Base-by-base conservation (phyloP, 139 green algal genomes). In the Chlamydomonas schloesseri region DNA sequence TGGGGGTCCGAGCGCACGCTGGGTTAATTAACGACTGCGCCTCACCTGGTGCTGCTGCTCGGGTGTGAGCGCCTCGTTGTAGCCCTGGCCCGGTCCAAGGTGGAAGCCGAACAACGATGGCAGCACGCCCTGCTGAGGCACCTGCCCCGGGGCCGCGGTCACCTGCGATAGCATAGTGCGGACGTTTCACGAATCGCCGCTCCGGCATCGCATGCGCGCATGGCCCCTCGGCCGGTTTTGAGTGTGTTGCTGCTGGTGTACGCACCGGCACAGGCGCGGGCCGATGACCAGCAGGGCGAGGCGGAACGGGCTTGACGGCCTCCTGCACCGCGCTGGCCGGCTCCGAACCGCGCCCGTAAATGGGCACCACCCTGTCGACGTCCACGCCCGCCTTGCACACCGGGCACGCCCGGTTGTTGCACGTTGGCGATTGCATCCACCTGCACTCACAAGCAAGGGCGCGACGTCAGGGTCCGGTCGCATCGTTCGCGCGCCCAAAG, bases 1-100 rank as follows among this genome's bases (percentile, higher is more conserved):
- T n/a, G n/a, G n/a, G n/a, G n/a, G n/a, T n/a, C n/a, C n/a, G n/a
- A n/a, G n/a, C n/a, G n/a, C n/a, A n/a, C n/a, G n/a, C n/a, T n/a
- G n/a, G n/a, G n/a, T n/a, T n/a, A n/a, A n/a, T n/a, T n/a, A n/a
- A n/a, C n/a, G n/a, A n/a, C n/a, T n/a, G n/a, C n/a, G n/a, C n/a
- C n/a, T n/a, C 73, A 95, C 93, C 91, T 99, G 97, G 85, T 99
- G 97, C 90, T 98, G 96, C 92, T 99, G 96, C 90, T 99, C 97
- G 0, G 95, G 94, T 5, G 96, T 96, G 21, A 98, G 87, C 0
- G 92, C 93, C 86, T 97, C 94, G 29, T 90, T 89, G 86, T 93
- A 92, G 28, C 81, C 87, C 64, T 90, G 78, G 9, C 86, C 91
- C 37, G 88, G 87, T 2, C 82, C 91, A 20, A 93, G 72, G 64